A percentile compares a stretch with the other conserved stretches of the same genome.
These are phyloP conservation scores for Euphorbia lathyris DNA, from an alignment of 345 rosid genomes.

Conservation along the genomic window DNA sequence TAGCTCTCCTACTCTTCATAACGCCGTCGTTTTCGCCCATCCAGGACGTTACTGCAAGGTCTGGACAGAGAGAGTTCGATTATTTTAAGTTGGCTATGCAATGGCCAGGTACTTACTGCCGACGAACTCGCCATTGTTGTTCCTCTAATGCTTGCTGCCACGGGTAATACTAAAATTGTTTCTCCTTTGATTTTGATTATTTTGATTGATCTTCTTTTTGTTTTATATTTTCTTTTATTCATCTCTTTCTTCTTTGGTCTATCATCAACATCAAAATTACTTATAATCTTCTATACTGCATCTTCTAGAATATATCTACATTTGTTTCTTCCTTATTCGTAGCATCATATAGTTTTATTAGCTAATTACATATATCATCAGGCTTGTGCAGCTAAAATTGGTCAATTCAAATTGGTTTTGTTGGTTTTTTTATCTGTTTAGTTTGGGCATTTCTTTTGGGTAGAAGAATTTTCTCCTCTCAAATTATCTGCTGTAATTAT, in stretches of 20 bases:
- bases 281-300: not conserved
- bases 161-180: slow-evolving; percentile 34
- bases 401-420: not conserved
- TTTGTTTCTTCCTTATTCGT: not conserved
- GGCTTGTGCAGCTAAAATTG: not conserved
- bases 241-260: not conserved
- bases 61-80: slow-evolving; percentile 79
- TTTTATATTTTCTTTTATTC: not conserved
- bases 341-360: not conserved
- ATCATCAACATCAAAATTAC: not conserved
- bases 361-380: not conserved
- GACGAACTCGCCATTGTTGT: slow-evolving; percentile 73
- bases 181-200: not conserved
- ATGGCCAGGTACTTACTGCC: slow-evolving; percentile 89
- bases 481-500: not conserved
- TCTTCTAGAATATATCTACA: not conserved
- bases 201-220: not conserved
- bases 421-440: not conserved
- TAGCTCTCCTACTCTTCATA: not conserved
- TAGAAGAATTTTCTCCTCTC: too few species aligned
- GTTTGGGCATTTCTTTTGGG: not conserved
- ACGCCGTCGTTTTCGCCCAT: slow-evolving; percentile 14
- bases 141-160: slow-evolving; percentile 81
- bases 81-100: slow-evolving; percentile 76
- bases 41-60: slow-evolving; percentile 4